Evolutionary conservation across 2,329 filamentous ascomycete genomes (phyloP).

Genomic region (Fonsecaea pugnacius): DNA sequence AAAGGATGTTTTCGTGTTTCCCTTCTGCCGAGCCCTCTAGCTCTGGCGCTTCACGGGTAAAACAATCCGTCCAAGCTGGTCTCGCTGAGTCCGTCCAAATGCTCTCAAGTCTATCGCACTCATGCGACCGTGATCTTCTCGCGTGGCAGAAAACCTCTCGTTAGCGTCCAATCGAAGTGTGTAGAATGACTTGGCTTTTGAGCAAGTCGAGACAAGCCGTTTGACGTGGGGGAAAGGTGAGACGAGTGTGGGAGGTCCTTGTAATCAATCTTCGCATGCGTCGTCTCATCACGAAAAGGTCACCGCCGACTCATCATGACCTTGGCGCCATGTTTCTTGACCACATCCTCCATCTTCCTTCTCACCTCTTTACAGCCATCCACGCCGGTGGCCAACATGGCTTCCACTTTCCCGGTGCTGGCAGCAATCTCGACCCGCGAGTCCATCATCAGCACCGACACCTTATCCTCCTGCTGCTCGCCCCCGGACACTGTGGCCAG

Average conservation of each 20-base stretch:
- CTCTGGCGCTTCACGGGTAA: too few species aligned
- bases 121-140: not conserved
- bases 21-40: not conserved
- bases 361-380: conserved; percentile 89
- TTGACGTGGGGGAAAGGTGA: not conserved
- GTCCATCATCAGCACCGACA: conserved; percentile 83
- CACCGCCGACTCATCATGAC: conserved; percentile 34
- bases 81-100: not conserved
- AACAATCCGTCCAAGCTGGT: not conserved
- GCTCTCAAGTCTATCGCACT: not conserved
- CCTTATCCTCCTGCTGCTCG: conserved; percentile 62
- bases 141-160: not conserved
- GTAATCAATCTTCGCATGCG: not conserved
- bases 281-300: not conserved
- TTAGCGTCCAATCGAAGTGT: not conserved
- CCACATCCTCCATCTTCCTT: conserved; percentile 77
- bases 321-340: conserved; percentile 47
- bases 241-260: not conserved
- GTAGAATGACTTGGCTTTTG: not conserved
- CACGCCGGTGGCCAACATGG: conserved; percentile 88
- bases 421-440: conserved; percentile 76
- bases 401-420: conserved; percentile 67
- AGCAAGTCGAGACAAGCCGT: not conserved
- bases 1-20: not conserved
- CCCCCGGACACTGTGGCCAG: conserved; percentile 76